Conservation (phyloP, 2,329 filamentous ascomycete species). For the Emydomyces testavorans region DNA sequence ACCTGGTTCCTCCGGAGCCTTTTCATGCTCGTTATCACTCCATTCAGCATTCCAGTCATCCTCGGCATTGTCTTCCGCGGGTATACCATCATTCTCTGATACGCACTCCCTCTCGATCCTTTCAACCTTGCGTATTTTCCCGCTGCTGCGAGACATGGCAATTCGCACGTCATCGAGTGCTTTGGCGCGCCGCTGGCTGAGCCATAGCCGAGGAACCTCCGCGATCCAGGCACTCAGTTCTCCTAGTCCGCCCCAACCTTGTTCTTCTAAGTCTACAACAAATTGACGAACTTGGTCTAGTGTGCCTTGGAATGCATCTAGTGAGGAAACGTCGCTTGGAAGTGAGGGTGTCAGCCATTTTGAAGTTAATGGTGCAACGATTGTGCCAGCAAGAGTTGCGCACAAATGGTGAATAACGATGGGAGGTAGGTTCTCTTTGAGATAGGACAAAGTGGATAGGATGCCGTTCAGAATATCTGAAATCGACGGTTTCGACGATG, state of each 20-base stretch:
- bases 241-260: constrained; percentile 50
- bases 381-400: constrained; percentile 54
- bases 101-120: constrained; percentile 74
- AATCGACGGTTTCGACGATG: constrained; percentile 22
- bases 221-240: constrained; percentile 69
- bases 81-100: constrained; percentile 54
- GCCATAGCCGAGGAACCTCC: constrained; percentile 70
- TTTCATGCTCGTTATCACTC: constrained; percentile 44
- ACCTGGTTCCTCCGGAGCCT: constrained; percentile 12
- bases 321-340: constrained; percentile 59
- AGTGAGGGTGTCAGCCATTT: constrained; percentile 67
- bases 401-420: constrained; percentile 47
- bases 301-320: constrained; percentile 58
- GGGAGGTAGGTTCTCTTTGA: constrained; percentile 41
- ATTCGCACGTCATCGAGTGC: constrained; percentile 63
- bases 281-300: constrained; percentile 56
- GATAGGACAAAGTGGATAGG: constrained; percentile 38
- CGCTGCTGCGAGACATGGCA: constrained; percentile 56
- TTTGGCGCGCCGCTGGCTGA: constrained; percentile 68
- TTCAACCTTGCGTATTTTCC: constrained; percentile 59
- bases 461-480: constrained; percentile 36
- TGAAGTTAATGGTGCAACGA: constrained; percentile 57
- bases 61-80: constrained; percentile 44
- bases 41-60: constrained; percentile 69
- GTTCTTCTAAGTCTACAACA: constrained; percentile 48